Percentiles rank a stretch among this genome's conserved stretches.
phyloP scores from a whole-genome alignment of 192 early-diverging fungal species.

The Paraglomus brasilianum region DNA sequence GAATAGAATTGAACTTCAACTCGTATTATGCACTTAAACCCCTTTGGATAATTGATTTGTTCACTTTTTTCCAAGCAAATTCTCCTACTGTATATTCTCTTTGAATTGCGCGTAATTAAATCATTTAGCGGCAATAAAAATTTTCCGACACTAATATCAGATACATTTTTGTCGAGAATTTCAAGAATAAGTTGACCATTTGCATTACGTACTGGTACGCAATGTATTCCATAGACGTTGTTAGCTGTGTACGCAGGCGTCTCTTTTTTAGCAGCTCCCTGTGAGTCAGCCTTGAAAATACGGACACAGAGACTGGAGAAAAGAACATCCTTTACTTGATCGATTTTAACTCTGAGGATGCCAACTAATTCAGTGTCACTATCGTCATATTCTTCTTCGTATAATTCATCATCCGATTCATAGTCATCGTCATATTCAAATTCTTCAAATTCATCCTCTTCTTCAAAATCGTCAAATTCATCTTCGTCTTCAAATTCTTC shows the following conservation, averaged over 20 bases:
- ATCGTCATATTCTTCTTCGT: too few species aligned
- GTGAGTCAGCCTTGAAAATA: not conserved
- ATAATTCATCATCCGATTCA: too few species aligned
- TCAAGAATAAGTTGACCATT: slow-evolving; percentile 10
- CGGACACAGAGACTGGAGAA: slow-evolving; percentile 6
- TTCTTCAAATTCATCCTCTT: not conserved
- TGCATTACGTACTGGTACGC: slow-evolving; percentile 3
- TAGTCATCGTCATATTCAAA: too few species aligned
- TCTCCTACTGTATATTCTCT: not conserved
- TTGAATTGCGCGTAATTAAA: not conserved
- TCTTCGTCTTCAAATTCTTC: not conserved
- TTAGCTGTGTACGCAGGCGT: too few species aligned
- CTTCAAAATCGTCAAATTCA: not conserved
- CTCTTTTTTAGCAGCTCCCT: not conserved
- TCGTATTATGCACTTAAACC: not conserved
- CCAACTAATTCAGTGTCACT: too few species aligned
- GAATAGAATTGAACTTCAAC: slow-evolving; percentile 18
- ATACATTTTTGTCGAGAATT: slow-evolving; percentile 3
- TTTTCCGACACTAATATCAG: not conserved
- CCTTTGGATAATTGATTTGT: not conserved
- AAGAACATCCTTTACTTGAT: not conserved
- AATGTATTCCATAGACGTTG: slow-evolving; percentile 8
- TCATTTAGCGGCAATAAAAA: not conserved
- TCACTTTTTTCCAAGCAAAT: not conserved
- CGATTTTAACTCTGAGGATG: slow-evolving; percentile 2